These are phyloP conservation scores for Pinus taeda DNA, from an alignment of 75 land plant species.

Conservation along the genomic window DNA sequence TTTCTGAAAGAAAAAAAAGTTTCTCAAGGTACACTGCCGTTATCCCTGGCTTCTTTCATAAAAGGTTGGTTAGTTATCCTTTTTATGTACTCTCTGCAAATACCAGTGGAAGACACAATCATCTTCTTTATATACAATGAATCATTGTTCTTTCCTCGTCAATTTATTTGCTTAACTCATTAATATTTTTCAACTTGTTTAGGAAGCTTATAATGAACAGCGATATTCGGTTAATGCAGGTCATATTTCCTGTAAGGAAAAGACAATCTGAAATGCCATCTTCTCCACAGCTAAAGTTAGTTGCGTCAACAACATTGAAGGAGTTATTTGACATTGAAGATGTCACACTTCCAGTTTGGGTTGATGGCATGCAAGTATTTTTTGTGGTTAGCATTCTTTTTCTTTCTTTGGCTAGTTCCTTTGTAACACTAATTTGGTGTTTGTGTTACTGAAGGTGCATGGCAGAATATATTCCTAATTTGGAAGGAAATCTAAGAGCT, in stretches of 20 bases:
- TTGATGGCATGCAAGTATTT: constrained; percentile 73
- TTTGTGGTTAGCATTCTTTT: background rate
- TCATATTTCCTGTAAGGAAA: constrained; percentile 61
- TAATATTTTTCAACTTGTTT: background rate
- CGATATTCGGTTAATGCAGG: constrained; percentile 40
- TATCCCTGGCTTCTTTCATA: background rate
- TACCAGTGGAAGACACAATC: background rate
- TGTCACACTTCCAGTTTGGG: constrained; percentile 82
- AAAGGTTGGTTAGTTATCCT: background rate
- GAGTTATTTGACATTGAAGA: constrained; percentile 81
- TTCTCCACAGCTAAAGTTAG: constrained; percentile 77
- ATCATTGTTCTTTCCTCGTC: background rate
- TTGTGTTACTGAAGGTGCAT: constrained; percentile 63
- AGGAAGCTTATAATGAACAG: background rate
- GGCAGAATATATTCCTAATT: constrained; percentile 78
- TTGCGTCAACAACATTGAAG: constrained; percentile 56
- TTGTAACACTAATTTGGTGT: background rate
- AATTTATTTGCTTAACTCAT: background rate
- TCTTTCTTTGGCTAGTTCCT: background rate
- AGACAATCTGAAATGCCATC: constrained; percentile 37
- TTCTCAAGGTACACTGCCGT: background rate
- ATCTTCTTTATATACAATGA: background rate
- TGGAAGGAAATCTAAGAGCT: constrained; percentile 57
- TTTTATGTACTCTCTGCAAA: background rate
- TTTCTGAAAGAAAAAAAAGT: no score